Percentiles rank a stretch among this genome's conserved stretches.
Evolutionary conservation across 164 flowering plant species (phyloP).

Genomic region (Stephania yunnanensis): DNA sequence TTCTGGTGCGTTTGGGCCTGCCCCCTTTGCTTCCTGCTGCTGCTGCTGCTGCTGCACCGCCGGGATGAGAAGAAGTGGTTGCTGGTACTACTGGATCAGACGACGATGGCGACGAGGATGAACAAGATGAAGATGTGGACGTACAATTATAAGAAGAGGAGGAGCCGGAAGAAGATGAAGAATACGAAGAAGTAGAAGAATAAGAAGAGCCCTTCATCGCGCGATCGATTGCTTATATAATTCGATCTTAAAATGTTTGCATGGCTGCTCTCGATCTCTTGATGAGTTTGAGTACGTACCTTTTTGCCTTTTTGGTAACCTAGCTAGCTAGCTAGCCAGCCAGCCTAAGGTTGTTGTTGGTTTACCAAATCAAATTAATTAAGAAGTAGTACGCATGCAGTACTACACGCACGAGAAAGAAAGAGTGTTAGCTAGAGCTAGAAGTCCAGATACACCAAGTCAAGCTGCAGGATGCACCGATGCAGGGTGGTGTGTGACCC

Average conservation of each 20-base stretch:
- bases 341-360: slow-evolving; percentile 17
- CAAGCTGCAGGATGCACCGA: no score
- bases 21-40: slow-evolving; percentile 15
- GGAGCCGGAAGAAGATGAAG: neutral
- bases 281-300: no score
- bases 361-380: slow-evolving; percentile 51
- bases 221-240: no score
- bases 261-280: no score
- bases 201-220: slow-evolving; percentile 38
- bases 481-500: no score
- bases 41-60: neutral
- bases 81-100: neutral
- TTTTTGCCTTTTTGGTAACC: slow-evolving; percentile 28
- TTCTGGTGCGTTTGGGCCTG: slow-evolving; percentile 23
- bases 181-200: slow-evolving; percentile 21
- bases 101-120: neutral
- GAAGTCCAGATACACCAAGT: no score
- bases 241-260: no score
- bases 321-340: slow-evolving; percentile 4
- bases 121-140: slow-evolving; percentile 7
- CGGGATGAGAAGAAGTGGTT: neutral
- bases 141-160: slow-evolving; percentile 20
- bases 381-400: slow-evolving; percentile 8
- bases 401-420: neutral
- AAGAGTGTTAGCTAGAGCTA: no score